Evolutionary conservation across 225 moss, liverwort and hornwort genomes (phyloP), one percentile per base, ranked within the genome.

Genomic region (Marchantia polymorpha): DNA sequence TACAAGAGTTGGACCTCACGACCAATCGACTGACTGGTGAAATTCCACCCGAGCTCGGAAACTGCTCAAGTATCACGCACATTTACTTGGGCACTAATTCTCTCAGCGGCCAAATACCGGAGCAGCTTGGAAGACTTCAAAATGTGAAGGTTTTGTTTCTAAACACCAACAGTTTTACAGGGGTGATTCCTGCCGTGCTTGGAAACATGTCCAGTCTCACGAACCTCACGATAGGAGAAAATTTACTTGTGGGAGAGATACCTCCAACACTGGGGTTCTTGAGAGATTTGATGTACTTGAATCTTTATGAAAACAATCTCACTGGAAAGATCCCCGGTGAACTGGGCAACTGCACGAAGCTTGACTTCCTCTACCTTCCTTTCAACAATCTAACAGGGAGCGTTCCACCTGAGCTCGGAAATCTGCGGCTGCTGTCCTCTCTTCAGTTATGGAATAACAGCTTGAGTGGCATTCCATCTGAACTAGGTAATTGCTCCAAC

Each of bases 161-260:
- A 69, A 3, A 11, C 0, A 48, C 50, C 30, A 83, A 83, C 64
- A 52, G 8, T 46, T 54, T 83, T 0, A 64, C 71, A 64, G 83
- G 83, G 12, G 68, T 25, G 2, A 83, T 83, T 71, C 83, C 83
- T 14, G 71, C 25, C 13, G 75, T 39, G 61, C 31, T 83, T 4
- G 79, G 68, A 15, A 61, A 53, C 7, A 27, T n/a, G 23, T 19
- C 54, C 0, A 58, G 11, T 11, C 39, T 39, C 39, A 39, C 2
- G 39, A 39, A 39, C 39, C 39, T 39, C 39, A 39, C 39, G 39
- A 2, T 39, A 39, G 39, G 39, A 39, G 39, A 39, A 39, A 39
- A 39, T 39, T 2, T 2, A 39, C 5, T 39, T 2, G 39, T 39
- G 39, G 39, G 39, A 39, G 39, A 39, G 5, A 39, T 39, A 39